Base-by-base conservation (phyloP, 176 grass and related monocot species). In the Avena eriantha region DNA sequence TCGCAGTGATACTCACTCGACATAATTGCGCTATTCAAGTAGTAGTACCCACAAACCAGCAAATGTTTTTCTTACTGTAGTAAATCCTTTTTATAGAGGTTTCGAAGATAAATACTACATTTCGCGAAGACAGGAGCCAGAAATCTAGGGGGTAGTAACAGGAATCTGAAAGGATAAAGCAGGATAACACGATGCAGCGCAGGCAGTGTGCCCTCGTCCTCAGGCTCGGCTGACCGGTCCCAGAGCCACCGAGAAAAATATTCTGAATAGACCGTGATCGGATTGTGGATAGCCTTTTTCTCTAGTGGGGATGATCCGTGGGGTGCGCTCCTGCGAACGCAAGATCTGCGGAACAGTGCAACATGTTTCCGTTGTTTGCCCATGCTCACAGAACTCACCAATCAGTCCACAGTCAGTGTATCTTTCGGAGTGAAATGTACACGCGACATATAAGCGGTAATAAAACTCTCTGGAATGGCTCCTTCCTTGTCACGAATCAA, bases 71-170 rank as follows among this genome's bases (percentile, higher is more conserved):
- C n/a, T n/a, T n/a, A n/a, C n/a, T n/a, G n/a, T n/a, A n/a, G n/a
- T n/a, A n/a, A n/a, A n/a, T n/a, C n/a, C n/a, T n/a, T n/a, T n/a
- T n/a, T n/a, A n/a, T n/a, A n/a, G n/a, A n/a, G 1, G 43, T 18
- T 54, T 18, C 8, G 33, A 39, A 34, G 21, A 5, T 21, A 8
- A 56, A 78, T 53, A n/a, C n/a, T n/a, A n/a, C n/a, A 78, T 70
- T 65, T 83, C 0, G 19, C 6, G 10, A 39, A 21, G 75, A 80
- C 85, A 58, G 11, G 47, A 19, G 51, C 81, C 89, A 73, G 15
- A 76, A 59, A 91, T 87, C 24, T n/a, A 58, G 89, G 59, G 35
- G 39, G 39, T 41, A 41, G 23, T 11, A 10, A 55, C 73, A 73
- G 34, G 50, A n/a, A 48, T 81, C 41, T 53, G 79, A 8, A 86